These are phyloP conservation scores for Skeletonema costatum DNA, from an alignment of 108 stramenopile species.

Conservation along the genomic window DNA sequence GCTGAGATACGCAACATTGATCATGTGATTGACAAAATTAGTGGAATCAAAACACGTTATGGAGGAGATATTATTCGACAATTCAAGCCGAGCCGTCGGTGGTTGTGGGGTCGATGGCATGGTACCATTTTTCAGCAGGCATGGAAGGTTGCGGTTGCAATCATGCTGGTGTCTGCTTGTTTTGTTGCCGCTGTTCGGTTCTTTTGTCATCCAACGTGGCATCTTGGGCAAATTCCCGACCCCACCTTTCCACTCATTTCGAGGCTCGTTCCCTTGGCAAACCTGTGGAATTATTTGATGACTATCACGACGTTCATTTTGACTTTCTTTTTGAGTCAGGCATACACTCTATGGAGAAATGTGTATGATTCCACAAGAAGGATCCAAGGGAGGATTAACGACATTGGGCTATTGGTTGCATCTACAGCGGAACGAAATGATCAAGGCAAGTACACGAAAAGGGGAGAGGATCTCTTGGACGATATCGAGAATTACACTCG, in stretches of 20 bases:
- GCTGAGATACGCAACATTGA: conserved; percentile 11
- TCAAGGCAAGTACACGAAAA: conserved; percentile 24
- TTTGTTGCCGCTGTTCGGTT: conserved; percentile 11
- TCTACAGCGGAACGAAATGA: conserved; percentile 21
- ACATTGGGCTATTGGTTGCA: conserved; percentile 43
- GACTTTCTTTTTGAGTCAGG: conserved; percentile 55
- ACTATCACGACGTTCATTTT: conserved; percentile 56
- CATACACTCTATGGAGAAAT: conserved; percentile 49
- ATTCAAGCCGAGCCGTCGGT: conserved; percentile 25
- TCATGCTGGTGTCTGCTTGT: conserved; percentile 24
- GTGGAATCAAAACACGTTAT: conserved; percentile 10
- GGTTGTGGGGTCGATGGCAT: conserved; percentile 49
- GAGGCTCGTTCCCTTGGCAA: neutral
- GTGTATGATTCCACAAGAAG: conserved; percentile 27
- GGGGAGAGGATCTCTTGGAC: conserved; percentile 26
- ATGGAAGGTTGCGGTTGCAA: neutral
- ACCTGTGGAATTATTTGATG: conserved; percentile 51
- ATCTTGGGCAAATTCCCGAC: neutral
- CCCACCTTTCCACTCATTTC: conserved; percentile 3
- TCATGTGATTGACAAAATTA: conserved; percentile 31
- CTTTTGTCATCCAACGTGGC: conserved; percentile 7
- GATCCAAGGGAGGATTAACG: conserved; percentile 49
- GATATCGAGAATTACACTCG: conserved; percentile 20
- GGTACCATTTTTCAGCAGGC: conserved; percentile 19
- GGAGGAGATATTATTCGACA: conserved; percentile 31